These are phyloP conservation scores for Veloporphyrellus conicus DNA, from an alignment of 1,284 basidiomycete species.

Conservation along the genomic window DNA sequence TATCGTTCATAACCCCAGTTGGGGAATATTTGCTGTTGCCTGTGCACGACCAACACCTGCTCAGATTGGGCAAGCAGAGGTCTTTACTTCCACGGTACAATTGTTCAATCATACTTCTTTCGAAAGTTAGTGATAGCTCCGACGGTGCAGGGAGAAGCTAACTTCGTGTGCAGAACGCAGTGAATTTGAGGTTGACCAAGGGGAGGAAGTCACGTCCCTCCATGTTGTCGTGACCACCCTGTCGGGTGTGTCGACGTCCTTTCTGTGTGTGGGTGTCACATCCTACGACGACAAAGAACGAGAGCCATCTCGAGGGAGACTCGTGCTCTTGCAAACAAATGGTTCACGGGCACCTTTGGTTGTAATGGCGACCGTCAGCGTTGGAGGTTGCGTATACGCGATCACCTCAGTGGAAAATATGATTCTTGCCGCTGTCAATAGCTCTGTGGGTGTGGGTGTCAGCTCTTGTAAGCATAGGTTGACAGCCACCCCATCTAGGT, in stretches of 20 bases:
- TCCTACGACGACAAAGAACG: slow-evolving; percentile 45
- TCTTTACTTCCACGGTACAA: slow-evolving; percentile 56
- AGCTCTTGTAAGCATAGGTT: neutral
- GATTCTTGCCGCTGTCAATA: slow-evolving; percentile 70
- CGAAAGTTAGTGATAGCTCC: slow-evolving; percentile 40
- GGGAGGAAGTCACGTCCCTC: slow-evolving; percentile 61
- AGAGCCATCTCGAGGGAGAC: slow-evolving; percentile 57
- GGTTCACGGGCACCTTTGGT: slow-evolving; percentile 26
- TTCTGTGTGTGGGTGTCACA: slow-evolving; percentile 62
- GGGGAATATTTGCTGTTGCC: slow-evolving; percentile 62
- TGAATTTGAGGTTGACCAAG: slow-evolving; percentile 47
- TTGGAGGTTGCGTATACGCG: slow-evolving; percentile 61
- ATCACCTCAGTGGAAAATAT: slow-evolving; percentile 45
- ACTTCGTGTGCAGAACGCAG: slow-evolving; percentile 44
- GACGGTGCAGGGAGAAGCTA: neutral
- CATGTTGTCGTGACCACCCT: slow-evolving; percentile 38
- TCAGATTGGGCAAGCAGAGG: slow-evolving; percentile 51
- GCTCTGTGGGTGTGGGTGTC: slow-evolving; percentile 52
- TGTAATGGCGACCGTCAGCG: slow-evolving; percentile 34
- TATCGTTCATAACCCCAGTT: slow-evolving; percentile 53
- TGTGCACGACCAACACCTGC: slow-evolving; percentile 51
- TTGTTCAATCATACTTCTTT: slow-evolving; percentile 66
- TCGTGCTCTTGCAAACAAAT: slow-evolving; percentile 42
- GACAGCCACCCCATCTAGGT: slow-evolving; percentile 36
- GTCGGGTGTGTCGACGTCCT: slow-evolving; percentile 34